phyloP scores from a whole-genome alignment of 306 rosid genomes.

The Ochetophila trinervis region DNA sequence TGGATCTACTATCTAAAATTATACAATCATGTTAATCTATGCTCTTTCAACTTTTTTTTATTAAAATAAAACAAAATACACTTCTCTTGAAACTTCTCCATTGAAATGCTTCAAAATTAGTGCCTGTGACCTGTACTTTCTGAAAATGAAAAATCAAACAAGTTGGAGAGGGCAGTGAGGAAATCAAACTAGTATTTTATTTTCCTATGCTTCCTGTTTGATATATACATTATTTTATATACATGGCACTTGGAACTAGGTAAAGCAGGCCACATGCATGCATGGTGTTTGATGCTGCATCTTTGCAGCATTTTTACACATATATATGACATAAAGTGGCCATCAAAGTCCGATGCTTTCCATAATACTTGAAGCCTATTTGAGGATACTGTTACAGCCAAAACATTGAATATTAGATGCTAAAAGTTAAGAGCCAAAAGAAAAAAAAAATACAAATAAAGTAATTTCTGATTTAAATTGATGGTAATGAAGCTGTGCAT shows the following conservation, averaged over 20 bases:
- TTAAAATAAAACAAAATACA: no score
- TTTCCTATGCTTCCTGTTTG: no score
- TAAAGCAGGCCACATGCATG: conserved; percentile 1
- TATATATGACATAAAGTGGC: conserved; percentile 2
- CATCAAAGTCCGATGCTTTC: conserved; percentile 21
- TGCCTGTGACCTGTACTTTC: no score
- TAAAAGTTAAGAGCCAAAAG: background rate
- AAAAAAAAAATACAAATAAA: background rate
- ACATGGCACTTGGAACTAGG: background rate
- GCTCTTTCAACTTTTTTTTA: no score
- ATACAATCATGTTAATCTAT: no score
- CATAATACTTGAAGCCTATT: background rate
- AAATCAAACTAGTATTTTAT: no score
- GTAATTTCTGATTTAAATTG: background rate
- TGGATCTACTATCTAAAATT: no score
- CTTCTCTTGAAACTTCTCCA: no score
- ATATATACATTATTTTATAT: background rate
- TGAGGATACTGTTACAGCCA: background rate
- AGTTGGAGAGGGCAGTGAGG: no score
- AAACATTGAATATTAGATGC: no score
- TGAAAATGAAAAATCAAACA: no score
- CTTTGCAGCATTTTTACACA: conserved; percentile 1
- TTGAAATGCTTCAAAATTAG: no score
- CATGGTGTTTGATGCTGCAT: conserved; percentile 13
- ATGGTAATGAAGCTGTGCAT: background rate